Evolutionary conservation across 345 rosid genomes (phyloP).

Genomic region (Trapa incisa): DNA sequence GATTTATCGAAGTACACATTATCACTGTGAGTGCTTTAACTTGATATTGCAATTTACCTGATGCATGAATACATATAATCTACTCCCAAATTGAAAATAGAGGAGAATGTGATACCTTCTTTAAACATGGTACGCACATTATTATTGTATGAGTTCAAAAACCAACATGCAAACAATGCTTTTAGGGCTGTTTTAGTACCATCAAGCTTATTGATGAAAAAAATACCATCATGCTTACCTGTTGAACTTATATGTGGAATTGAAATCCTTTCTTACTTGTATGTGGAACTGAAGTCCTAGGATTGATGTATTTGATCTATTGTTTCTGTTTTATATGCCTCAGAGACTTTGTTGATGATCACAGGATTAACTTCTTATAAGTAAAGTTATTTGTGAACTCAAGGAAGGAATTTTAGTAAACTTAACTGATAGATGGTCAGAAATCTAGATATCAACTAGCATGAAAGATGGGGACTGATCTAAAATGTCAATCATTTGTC

Average conservation of each 20-base stretch:
- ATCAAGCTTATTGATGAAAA: too few species aligned
- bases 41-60: background rate
- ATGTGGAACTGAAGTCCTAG: background rate
- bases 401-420: background rate
- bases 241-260: too few species aligned
- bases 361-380: background rate
- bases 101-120: too few species aligned
- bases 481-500: background rate
- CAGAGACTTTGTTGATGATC: background rate
- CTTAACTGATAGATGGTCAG: background rate
- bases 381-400: background rate
- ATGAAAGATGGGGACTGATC: background rate
- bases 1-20: constrained; percentile 56
- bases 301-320: background rate
- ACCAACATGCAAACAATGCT: background rate
- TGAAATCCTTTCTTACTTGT: too few species aligned
- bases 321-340: background rate
- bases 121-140: background rate
- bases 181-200: background rate
- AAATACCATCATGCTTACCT: too few species aligned
- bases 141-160: background rate
- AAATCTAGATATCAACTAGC: background rate
- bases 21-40: constrained; percentile 38
- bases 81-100: background rate
- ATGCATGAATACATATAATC: background rate